A percentile compares a stretch with the other conserved stretches of the same genome.
Conservation (phyloP, 306 rosid genomes). For the Benincasa hispida region DNA sequence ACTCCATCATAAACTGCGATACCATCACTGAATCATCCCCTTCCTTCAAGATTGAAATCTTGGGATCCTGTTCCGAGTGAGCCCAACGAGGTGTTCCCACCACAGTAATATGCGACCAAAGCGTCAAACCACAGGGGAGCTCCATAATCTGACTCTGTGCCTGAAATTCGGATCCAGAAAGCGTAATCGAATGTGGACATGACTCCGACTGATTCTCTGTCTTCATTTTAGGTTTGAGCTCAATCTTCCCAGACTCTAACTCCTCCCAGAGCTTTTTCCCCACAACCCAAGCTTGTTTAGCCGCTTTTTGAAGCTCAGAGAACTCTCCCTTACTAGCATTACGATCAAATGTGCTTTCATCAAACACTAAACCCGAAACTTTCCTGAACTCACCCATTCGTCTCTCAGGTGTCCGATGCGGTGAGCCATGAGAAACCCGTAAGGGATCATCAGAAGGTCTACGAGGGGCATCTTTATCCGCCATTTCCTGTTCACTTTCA, state of each 20-base stretch:
- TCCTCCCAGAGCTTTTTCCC: slow-evolving; percentile 69
- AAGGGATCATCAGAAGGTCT: slow-evolving; percentile 21
- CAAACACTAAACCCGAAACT: slow-evolving; percentile 64
- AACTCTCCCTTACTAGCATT: slow-evolving; percentile 18
- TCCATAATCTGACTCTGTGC: slow-evolving; percentile 40
- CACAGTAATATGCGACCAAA: slow-evolving; percentile 82
- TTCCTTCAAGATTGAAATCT: slow-evolving; percentile 55
- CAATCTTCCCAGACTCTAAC: slow-evolving; percentile 35
- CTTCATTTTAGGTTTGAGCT: slow-evolving; percentile 1
- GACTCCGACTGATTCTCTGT: slow-evolving; percentile 44
- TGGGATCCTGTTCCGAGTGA: slow-evolving; percentile 59
- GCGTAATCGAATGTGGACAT: slow-evolving; percentile 50
- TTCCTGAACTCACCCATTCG: slow-evolving; percentile 28
- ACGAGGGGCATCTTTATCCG: slow-evolving; percentile 14
- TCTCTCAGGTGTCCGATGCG: slow-evolving; percentile 17
- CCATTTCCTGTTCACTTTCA: slow-evolving; percentile 22
- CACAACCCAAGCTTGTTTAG: slow-evolving; percentile 52
- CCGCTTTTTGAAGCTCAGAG: slow-evolving; percentile 53
- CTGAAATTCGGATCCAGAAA: slow-evolving; percentile 42
- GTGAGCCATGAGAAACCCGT: slow-evolving; percentile 17
- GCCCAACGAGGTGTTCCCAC: slow-evolving; percentile 92
- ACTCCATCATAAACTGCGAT: slow-evolving; percentile 88
- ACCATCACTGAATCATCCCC: slow-evolving; percentile 66
- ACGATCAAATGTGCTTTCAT: slow-evolving; percentile 20
- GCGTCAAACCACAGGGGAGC: slow-evolving; percentile 74